These are phyloP conservation scores for Neonectria magnoliae DNA, from an alignment of 2,329 filamentous ascomycete species.

Conservation along the genomic window DNA sequence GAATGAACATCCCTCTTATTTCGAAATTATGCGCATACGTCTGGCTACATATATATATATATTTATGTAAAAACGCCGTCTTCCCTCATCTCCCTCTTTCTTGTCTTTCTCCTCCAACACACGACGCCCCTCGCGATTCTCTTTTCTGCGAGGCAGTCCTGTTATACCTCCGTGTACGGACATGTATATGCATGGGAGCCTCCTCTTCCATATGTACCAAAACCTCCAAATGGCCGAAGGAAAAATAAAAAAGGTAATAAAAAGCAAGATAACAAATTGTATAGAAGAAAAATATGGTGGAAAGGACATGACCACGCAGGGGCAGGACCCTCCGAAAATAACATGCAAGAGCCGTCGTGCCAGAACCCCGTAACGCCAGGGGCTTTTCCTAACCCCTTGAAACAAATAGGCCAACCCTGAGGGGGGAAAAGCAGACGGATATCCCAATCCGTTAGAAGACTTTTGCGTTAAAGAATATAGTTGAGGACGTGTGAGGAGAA, in stretches of 20 bases:
- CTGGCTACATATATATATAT: constrained; percentile 36
- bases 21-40: constrained; percentile 28
- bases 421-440: neutral
- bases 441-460: neutral
- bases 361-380: neutral
- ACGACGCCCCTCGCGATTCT: neutral
- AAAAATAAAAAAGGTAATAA: neutral
- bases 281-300: neutral
- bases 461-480: constrained; percentile 1
- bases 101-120: neutral
- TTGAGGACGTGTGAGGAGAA: constrained; percentile 8
- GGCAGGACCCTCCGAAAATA: neutral
- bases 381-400: constrained; percentile 18
- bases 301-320: neutral
- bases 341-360: neutral
- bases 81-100: neutral
- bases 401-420: constrained; percentile 4
- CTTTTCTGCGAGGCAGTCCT: neutral
- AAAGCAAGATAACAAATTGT: neutral
- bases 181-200: constrained; percentile 14
- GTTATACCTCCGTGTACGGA: constrained; percentile 1
- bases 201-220: neutral
- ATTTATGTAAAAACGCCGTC: constrained; percentile 20
- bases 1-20: neutral
- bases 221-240: neutral